phyloP scores from a whole-genome alignment of 805 yeast species.

The Saccharomyces cerevisiae region DNA sequence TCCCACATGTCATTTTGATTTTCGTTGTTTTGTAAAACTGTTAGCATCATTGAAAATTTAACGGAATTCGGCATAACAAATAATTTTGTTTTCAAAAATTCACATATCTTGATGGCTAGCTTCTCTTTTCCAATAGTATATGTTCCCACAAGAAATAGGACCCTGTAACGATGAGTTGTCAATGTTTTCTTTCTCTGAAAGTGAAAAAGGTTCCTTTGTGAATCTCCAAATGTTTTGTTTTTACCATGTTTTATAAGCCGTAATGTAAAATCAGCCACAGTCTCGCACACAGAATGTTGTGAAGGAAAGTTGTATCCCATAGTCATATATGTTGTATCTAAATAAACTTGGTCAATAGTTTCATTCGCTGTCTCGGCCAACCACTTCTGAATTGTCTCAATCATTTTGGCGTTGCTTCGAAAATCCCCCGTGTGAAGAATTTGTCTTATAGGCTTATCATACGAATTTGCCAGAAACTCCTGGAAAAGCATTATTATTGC shows the following conservation, averaged over 20 bases:
- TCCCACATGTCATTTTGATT: constrained; percentile 5
- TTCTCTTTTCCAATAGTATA: constrained; percentile 91
- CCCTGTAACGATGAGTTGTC: constrained; percentile 1
- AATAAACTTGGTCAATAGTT: constrained; percentile 54
- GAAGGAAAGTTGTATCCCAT: constrained; percentile 70
- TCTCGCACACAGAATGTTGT: constrained; percentile 58
- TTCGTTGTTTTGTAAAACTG: not conserved
- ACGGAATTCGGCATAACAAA: constrained; percentile 32
- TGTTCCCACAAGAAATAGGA: constrained; percentile 56
- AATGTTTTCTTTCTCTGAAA: not conserved
- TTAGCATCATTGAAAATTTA: constrained; percentile 35
- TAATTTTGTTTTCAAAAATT: constrained; percentile 43
- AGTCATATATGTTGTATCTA: constrained; percentile 85
- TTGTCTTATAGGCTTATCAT: constrained; percentile 9
- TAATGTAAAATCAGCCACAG: constrained; percentile 47
- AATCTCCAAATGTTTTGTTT: constrained; percentile 13
- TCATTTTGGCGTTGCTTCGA: constrained; percentile 52
- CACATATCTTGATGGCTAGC: constrained; percentile 60
- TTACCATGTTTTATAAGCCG: constrained; percentile 31
- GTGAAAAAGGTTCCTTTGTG: constrained; percentile 11
- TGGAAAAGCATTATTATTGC: constrained; percentile 74
- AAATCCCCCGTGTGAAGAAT: constrained; percentile 89
- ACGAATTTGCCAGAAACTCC: constrained; percentile 16
- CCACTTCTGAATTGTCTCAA: constrained; percentile 23
- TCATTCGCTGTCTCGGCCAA: not conserved